Evolutionary conservation across 305 asterid species (phyloP).

Genomic region (Fraxinus dipetala): DNA sequence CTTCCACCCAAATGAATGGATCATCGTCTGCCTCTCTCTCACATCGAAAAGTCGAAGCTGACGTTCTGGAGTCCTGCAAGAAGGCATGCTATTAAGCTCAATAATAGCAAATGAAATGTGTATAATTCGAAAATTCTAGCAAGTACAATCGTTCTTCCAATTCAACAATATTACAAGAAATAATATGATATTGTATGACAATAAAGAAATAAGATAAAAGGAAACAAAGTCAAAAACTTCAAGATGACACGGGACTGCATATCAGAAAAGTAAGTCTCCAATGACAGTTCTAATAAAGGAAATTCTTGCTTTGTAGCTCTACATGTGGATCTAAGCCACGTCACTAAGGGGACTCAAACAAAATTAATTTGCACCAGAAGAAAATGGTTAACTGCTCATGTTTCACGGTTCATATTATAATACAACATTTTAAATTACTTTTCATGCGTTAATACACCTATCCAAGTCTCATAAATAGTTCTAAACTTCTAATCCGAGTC

Average conservation of each 20-base stretch:
- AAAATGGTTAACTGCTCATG: not conserved
- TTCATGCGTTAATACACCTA: not conserved
- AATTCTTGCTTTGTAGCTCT: not conserved
- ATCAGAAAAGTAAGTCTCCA: not conserved
- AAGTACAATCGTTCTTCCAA: not conserved
- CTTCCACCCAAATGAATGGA: slow-evolving; percentile 77
- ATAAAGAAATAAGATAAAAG: not conserved
- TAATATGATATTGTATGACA: not conserved
- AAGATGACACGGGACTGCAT: not conserved
- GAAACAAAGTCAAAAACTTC: not conserved
- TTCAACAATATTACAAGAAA: not conserved
- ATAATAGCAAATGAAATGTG: not conserved
- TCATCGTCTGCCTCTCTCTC: slow-evolving; percentile 53
- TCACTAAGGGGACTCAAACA: not conserved
- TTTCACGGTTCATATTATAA: not conserved
- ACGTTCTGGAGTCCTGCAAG: slow-evolving; percentile 62
- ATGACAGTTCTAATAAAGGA: not conserved
- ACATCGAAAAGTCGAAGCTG: slow-evolving; percentile 79
- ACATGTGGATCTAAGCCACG: not conserved
- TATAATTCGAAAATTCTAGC: not conserved
- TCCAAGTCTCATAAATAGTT: not conserved
- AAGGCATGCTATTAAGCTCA: not conserved
- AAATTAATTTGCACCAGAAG: not conserved
- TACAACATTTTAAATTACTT: not conserved
- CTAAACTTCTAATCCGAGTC: not conserved